These are phyloP conservation scores for Amanita fuliginea DNA, from an alignment of 768 basidiomycete genomes.

Conservation along the genomic window DNA sequence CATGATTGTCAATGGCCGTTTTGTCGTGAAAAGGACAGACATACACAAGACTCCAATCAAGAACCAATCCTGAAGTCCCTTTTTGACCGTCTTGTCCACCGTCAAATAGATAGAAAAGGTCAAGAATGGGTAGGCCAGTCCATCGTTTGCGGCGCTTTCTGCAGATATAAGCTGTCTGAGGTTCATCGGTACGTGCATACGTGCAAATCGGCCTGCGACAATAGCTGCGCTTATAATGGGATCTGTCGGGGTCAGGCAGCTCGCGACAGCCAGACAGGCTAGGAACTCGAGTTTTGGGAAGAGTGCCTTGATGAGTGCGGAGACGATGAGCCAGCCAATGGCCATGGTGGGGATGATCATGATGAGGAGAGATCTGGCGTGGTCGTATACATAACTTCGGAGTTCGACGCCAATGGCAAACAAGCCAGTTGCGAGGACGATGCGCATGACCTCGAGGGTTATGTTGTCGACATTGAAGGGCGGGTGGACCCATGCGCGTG, in stretches of 20 bases:
- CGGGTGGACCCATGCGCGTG: conserved; percentile 47
- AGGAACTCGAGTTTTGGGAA: conserved; percentile 66
- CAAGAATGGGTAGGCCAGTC: conserved; percentile 90
- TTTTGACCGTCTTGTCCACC: conserved; percentile 46
- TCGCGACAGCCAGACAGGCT: conserved; percentile 76
- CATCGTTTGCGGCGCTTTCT: conserved; percentile 93
- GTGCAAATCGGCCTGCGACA: conserved; percentile 64
- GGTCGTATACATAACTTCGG: conserved; percentile 68
- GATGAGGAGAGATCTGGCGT: conserved; percentile 56
- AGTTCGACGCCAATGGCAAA: conserved; percentile 96
- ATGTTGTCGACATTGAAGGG: conserved; percentile 38
- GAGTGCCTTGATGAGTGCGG: conserved; percentile 56
- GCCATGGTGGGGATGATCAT: conserved; percentile 83
- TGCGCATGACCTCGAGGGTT: conserved; percentile 73
- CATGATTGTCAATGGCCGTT: neutral
- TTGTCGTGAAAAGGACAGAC: conserved; percentile 17
- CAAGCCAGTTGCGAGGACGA: conserved; percentile 84
- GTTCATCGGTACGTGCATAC: conserved; percentile 58
- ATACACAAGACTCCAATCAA: conserved; percentile 74
- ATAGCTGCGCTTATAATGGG: conserved; percentile 86
- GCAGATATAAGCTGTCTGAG: conserved; percentile 76
- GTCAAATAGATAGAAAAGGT: conserved; percentile 79
- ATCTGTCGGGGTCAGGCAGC: conserved; percentile 90
- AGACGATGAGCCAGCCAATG: conserved; percentile 68
- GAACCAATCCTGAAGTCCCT: conserved; percentile 78